Base-by-base conservation (phyloP, 2,329 filamentous ascomycete species). In the Ceratocystis destructans region DNA sequence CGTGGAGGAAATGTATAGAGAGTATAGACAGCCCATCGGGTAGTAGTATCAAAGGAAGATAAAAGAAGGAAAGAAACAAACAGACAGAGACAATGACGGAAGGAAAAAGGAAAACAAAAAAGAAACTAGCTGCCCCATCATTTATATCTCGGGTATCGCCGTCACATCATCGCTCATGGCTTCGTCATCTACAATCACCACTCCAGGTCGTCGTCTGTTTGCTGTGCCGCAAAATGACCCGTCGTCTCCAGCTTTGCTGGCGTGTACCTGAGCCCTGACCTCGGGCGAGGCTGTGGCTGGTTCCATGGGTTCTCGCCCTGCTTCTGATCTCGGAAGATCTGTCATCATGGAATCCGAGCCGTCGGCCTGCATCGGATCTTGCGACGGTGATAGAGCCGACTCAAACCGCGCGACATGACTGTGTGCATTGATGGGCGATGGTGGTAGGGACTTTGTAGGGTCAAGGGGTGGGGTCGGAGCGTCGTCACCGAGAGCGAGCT, bases 391-490 rank as follows among this genome's bases (percentile, higher is more conserved):
- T n/a, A 41, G 46, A 5, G 55, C 41, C 3, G 64, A 46, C 22
- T 45, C 37, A 25, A 65, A 37, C 25, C 20, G n/a, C 3, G 8
- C 31, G 10, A 44, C 41, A 12, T 55, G n/a, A 25, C 20, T 59
- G 63, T 59, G 48, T 15, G 48, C 41, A 1, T 48, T 62, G 2
- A 64, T 50, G 4, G 66, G 66, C 8, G 66, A 67, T 20, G 61
- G 46, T 12, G 61, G 48, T 5, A 64, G 37, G 7, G 65, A 67
- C 31, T 67, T 67, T 3, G 62, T 44, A 2, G 61, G 28, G 28
- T 67, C 66, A 8, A 66, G 57, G 5, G 57, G 66, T 8, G 63
- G 66, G 10, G 66, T 68, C 3, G 64, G 63, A 15, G 66, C 63
- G 41, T 68, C 66, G 12, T 68, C 66, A 15, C 45, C 64, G 5